Percentiles rank a stretch among this genome's conserved stretches.
phyloP scores from a whole-genome alignment of 176 grass and related monocot genomes.

The Secale cereale region DNA sequence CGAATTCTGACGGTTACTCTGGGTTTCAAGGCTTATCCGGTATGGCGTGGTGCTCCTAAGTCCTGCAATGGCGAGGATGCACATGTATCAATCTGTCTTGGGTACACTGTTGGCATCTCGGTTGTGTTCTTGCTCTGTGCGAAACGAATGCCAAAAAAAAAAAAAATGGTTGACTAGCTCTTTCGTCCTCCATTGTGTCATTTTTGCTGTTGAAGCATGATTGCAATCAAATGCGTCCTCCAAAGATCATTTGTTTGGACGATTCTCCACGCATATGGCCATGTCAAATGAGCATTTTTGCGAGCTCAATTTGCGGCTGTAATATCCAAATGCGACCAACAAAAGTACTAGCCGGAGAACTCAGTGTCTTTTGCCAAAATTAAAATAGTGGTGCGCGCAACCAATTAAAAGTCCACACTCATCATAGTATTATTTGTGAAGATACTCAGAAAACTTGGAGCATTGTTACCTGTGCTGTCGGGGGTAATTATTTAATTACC shows the following conservation, averaged over 20 bases:
- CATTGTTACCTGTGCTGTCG: neutral
- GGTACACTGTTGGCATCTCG: neutral
- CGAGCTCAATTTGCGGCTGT: neutral
- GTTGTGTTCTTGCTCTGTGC: neutral
- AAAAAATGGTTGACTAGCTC: neutral
- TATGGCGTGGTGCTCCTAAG: constrained; percentile 26
- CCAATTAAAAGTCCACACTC: no score
- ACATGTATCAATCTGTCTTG: neutral
- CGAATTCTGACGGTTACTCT: constrained; percentile 6
- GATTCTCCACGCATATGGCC: neutral
- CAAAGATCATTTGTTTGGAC: neutral
- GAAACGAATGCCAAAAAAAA: neutral
- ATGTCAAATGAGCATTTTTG: neutral
- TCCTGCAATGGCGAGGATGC: constrained; percentile 44
- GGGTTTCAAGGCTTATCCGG: neutral
- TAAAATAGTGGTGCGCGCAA: neutral
- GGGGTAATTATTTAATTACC: neutral
- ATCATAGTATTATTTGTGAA: neutral
- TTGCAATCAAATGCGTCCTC: neutral
- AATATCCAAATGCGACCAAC: neutral
- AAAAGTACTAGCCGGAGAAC: neutral
- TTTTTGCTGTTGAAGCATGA: neutral
- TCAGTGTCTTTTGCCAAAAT: no score
- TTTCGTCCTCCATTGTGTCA: neutral
- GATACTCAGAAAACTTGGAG: neutral